Evolutionary conservation across 768 basidiomycete genomes (phyloP).

Genomic region (Termitomyces sp.): DNA sequence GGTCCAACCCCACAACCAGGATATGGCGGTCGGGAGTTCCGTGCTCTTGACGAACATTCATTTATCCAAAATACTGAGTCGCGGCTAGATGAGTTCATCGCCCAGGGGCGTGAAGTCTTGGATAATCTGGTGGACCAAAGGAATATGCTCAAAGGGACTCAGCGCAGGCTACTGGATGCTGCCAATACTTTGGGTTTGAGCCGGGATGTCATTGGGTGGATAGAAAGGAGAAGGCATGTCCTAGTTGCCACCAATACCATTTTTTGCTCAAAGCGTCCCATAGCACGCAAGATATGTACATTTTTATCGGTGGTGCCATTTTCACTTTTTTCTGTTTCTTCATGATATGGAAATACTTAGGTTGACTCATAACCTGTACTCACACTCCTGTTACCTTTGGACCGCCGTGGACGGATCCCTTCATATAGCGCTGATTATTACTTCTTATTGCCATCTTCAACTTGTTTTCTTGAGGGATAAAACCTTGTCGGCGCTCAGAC

Average conservation of each 20-base stretch:
- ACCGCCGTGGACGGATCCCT: constrained; percentile 13
- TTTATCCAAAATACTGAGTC: constrained; percentile 84
- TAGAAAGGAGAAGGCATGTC: constrained; percentile 87
- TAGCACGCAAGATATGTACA: constrained; percentile 95
- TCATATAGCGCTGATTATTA: constrained; percentile 20
- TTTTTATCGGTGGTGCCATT: constrained; percentile 81
- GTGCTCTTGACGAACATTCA: constrained; percentile 84
- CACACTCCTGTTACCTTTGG: neutral
- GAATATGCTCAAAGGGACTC: constrained; percentile 93
- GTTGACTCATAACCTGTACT: constrained; percentile 31
- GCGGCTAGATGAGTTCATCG: constrained; percentile 85
- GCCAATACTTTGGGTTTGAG: constrained; percentile 95
- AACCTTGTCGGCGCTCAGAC: neutral
- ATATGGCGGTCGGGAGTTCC: constrained; percentile 61
- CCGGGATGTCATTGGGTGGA: constrained; percentile 95
- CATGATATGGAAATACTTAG: constrained; percentile 89
- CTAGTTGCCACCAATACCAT: neutral
- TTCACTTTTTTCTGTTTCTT: constrained; percentile 94
- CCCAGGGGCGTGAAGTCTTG: constrained; percentile 88
- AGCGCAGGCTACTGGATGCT: constrained; percentile 78
- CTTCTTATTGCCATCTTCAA: neutral
- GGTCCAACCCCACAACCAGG: constrained; percentile 52
- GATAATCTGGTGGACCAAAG: constrained; percentile 93
- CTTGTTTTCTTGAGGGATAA: neutral
- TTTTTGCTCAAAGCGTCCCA: constrained; percentile 7